Evolutionary conservation across 345 rosid genomes (phyloP), one percentile per base, ranked within the genome.

Genomic region (Euphorbia pulcherrima): DNA sequence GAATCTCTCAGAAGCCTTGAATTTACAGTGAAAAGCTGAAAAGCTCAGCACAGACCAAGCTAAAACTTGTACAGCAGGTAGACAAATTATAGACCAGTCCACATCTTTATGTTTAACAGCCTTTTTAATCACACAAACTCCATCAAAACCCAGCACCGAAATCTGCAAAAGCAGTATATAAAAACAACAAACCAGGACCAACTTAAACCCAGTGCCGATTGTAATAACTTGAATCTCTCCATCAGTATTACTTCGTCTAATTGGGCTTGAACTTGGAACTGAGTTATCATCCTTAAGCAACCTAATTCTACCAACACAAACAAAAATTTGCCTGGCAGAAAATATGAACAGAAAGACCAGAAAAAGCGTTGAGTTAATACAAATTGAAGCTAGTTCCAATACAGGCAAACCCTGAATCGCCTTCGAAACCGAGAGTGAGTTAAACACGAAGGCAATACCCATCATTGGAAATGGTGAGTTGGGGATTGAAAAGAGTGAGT

Each of bases 11-110:
- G 79, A 82, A 21, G 74, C 72, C 73, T 92, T 92, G 71, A 87
- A 88, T 73, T 87, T 92, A 79, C 89, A 88, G 73, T 87, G 91
- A 77, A 95, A 85, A 82, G 84, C 76, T 20, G 80, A 83, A 78
- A 85, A 85, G 78, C 91, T 88, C 80, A 95, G 68, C 8, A 88
- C 80, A 75, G 84, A 72, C 97, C 99, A 95, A 69, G 97, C 87
- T 79, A 95, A 80, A 74, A 84, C 78, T 68, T 84, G 94, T 16
- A 86, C 80, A 70, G 82, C 83, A 72, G 97, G 96, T 56, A 82
- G 75, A 80, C 73, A 80, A 64, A 88, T 75, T 64, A 72, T 52
- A 56, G 82, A 82, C 90, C 90, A 92, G 77, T 87, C 90, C 76
- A 81, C 82, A 28, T 21, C 62, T 37, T 77, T 68, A 62, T 81